Percentiles rank a stretch among this genome's conserved stretches.
Evolutionary conservation across 108 stramenopile genomes (phyloP).

Genomic region (Stephanodiscus triporus): DNA sequence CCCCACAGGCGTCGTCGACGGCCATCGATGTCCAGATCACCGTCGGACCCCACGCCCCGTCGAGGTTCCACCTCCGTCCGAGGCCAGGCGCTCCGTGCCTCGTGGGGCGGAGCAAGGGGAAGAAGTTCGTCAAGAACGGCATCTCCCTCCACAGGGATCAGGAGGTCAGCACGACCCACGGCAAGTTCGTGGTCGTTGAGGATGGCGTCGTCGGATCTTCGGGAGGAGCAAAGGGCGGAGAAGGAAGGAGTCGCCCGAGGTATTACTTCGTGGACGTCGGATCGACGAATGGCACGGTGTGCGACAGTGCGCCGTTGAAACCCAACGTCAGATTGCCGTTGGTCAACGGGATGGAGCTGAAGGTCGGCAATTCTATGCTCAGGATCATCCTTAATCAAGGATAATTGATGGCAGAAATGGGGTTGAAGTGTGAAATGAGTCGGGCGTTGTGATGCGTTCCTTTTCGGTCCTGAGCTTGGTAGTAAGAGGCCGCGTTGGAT

Average conservation of each 20-base stretch:
- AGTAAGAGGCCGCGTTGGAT: too few species aligned
- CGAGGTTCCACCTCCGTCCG: constrained; percentile 52
- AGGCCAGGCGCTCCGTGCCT: constrained; percentile 46
- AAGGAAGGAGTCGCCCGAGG: background rate
- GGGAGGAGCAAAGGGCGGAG: too few species aligned
- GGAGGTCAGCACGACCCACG: constrained; percentile 87
- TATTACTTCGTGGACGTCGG: constrained; percentile 77
- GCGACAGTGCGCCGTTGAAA: constrained; percentile 44
- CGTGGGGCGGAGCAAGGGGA: constrained; percentile 77
- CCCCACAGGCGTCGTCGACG: background rate
- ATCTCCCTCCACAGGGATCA: constrained; percentile 71
- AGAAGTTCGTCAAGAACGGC: constrained; percentile 75
- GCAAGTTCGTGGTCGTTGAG: constrained; percentile 59
- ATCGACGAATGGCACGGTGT: constrained; percentile 77
- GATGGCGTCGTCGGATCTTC: constrained; percentile 1
- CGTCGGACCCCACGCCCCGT: constrained; percentile 57
- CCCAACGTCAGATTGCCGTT: constrained; percentile 47
- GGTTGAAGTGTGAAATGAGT: too few species aligned
- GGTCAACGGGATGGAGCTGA: constrained; percentile 56
- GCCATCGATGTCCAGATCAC: constrained; percentile 53
- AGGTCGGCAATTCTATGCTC: constrained; percentile 51
- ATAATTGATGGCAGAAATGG: too few species aligned
- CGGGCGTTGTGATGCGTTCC: too few species aligned
- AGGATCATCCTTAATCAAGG: constrained; percentile 30
- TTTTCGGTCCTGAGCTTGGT: too few species aligned